phyloP scores from a whole-genome alignment of 1,284 basidiomycete genomes.

The Trametes sp. region DNA sequence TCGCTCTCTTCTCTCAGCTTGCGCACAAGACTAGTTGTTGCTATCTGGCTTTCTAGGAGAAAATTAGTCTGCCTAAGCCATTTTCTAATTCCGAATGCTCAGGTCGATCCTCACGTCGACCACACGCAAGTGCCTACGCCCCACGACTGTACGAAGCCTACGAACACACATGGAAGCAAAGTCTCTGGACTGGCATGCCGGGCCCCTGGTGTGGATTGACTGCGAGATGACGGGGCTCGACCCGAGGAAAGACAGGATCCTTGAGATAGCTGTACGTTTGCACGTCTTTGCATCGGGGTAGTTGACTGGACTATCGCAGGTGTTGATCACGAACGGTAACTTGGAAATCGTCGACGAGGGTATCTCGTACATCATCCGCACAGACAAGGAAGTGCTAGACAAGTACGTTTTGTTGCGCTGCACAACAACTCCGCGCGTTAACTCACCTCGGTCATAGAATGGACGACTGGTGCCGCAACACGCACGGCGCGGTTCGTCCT shows the following conservation, averaged over 20 bases:
- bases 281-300: not conserved
- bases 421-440: not conserved
- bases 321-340: constrained; percentile 84
- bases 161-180: constrained; percentile 22
- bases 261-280: constrained; percentile 73
- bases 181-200: constrained; percentile 55
- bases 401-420: constrained; percentile 46
- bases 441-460: constrained; percentile 54
- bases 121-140: constrained; percentile 12
- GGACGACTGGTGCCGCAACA: constrained; percentile 78
- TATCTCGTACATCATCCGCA: constrained; percentile 73
- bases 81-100: constrained; percentile 15
- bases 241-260: constrained; percentile 69
- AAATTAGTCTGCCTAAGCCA: not conserved
- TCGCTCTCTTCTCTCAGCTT: too few species aligned
- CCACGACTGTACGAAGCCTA: constrained; percentile 18
- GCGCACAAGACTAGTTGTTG: not conserved
- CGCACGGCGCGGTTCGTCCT: constrained; percentile 68
- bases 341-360: constrained; percentile 79
- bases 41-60: not conserved
- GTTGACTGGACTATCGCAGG: constrained; percentile 48
- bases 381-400: constrained; percentile 69
- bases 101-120: constrained; percentile 12
- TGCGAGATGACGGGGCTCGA: constrained; percentile 88
- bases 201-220: constrained; percentile 88